These are phyloP conservation scores for Passiflora organensis DNA, from an alignment of 345 rosid species.

Conservation along the genomic window DNA sequence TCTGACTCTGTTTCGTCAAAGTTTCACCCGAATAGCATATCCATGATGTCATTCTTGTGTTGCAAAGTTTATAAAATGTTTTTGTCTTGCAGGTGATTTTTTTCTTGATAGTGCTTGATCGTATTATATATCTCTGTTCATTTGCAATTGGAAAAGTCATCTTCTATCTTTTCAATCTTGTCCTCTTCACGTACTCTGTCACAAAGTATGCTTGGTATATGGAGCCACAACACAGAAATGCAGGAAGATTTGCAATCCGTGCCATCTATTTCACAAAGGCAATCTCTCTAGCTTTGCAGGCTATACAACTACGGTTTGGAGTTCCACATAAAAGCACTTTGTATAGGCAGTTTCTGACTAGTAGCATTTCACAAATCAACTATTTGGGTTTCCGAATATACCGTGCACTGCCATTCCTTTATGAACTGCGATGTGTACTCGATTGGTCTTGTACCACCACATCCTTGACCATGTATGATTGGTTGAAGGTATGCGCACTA, in stretches of 20 bases:
- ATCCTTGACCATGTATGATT: conserved; percentile 46
- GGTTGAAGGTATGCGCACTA: conserved; percentile 34
- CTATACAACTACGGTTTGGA: conserved; percentile 36
- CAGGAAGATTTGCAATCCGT: conserved; percentile 37
- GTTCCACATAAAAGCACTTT: conserved; percentile 39
- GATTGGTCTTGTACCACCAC: conserved; percentile 54
- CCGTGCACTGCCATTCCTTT: conserved; percentile 44
- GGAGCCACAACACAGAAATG: conserved; percentile 25
- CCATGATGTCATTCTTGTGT: neutral
- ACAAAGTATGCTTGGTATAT: conserved; percentile 35
- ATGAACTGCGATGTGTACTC: conserved; percentile 46
- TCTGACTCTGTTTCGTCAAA: neutral
- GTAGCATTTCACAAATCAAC: conserved; percentile 30
- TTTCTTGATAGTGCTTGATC: conserved; percentile 44
- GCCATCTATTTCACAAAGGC: conserved; percentile 42
- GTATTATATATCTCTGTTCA: conserved; percentile 40
- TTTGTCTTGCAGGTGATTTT: conserved; percentile 38
- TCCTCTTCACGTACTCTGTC: conserved; percentile 36
- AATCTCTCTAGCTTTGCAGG: conserved; percentile 38
- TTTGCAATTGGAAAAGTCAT: conserved; percentile 42
- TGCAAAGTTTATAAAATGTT: conserved; percentile 2
- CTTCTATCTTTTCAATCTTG: conserved; percentile 31
- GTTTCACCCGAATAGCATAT: neutral
- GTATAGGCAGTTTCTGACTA: conserved; percentile 40
- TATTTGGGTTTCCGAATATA: conserved; percentile 40